phyloP scores from a whole-genome alignment of 768 basidiomycete genomes.

The Suillus alpinus region DNA sequence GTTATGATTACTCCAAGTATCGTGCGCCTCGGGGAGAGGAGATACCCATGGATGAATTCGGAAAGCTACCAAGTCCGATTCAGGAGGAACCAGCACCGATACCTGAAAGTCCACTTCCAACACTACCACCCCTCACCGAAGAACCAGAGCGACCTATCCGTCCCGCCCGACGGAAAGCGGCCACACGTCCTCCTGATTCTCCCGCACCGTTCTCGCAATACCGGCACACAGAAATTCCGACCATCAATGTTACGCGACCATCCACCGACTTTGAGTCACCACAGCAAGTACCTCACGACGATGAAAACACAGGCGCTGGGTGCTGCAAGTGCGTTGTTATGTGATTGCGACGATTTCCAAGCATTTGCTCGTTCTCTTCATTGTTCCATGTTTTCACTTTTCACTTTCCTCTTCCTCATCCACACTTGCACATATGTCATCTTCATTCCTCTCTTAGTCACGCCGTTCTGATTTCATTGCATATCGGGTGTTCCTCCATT shows the following conservation, averaged over 20 bases:
- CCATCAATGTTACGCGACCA: slow-evolving; percentile 28
- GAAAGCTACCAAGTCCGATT: slow-evolving; percentile 30
- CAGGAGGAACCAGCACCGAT: slow-evolving; percentile 18
- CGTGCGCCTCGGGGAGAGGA: slow-evolving; percentile 45
- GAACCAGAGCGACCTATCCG: slow-evolving; percentile 29
- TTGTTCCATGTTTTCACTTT: slow-evolving; percentile 20
- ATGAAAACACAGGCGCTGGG: slow-evolving; percentile 51
- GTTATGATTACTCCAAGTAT: slow-evolving; percentile 71
- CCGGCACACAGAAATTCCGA: slow-evolving; percentile 27
- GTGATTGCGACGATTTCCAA: slow-evolving; percentile 44
- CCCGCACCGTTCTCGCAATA: slow-evolving; percentile 69
- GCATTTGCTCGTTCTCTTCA: slow-evolving; percentile 21
- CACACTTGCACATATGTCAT: slow-evolving; percentile 18
- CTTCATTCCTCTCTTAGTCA: slow-evolving; percentile 3
- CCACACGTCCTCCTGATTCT: slow-evolving; percentile 40
- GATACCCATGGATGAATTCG: slow-evolving; percentile 71
- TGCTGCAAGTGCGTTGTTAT: slow-evolving; percentile 86
- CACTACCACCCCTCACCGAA: slow-evolving; percentile 23
- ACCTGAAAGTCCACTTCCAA: slow-evolving; percentile 11
- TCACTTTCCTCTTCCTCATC: slow-evolving; percentile 16
- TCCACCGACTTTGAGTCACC: slow-evolving; percentile 26
- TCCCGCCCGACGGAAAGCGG: slow-evolving; percentile 13
- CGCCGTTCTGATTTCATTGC: slow-evolving; percentile 1
- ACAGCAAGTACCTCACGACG: slow-evolving; percentile 31
- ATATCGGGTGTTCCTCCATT: neutral